Evolutionary conservation across 2,329 filamentous ascomycete genomes (phyloP), one percentile per base, ranked within the genome.

Genomic region (Hymenoscyphus linearis): DNA sequence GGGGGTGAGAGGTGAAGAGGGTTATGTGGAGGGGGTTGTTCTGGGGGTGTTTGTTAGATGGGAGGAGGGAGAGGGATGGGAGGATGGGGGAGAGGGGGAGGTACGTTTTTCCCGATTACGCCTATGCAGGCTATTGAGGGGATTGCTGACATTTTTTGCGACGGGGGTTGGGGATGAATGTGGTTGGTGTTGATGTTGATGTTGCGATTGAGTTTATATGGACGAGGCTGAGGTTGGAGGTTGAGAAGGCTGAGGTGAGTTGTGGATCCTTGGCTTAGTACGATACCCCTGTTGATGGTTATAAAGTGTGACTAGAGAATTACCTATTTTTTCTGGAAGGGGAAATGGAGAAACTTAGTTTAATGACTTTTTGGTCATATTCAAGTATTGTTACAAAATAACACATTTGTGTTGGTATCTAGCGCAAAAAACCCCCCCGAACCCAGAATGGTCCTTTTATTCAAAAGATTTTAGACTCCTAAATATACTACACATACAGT

Each of bases 21-120:
- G 91, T 87, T 70, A 96, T 90, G 78, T 98, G 93, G 67, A 98
- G 88, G 62, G 93, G 95, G 73, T 97, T 96, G 79, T 98, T 96
- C 93, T 98, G 72, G 62, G 35, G 36, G 18, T 40, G 16, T 22
- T 7, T 50, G 18, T 50, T 50, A 50, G 44, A 4, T 10, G 31
- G n/a, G 13, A n/a, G 35, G 40, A 57, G 53, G 34, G 25, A 16
- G 36, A 37, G n/a, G 18, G 55, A n/a, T 16, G 53, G 22, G 37
- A 57, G 10, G 56, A 25, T 25, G 27, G 18, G 25, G 36, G 31
- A 13, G 44, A 27, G 52, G 37, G 56, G 47, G 36, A 74, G 82
- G 69, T 81, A 96, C 93, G 76, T 96, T 89, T 77, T 95, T 92
- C 68, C 95, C 93, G 70, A 99, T 96, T 58, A 98, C 82, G 75